phyloP scores from a whole-genome alignment of 306 rosid genomes.

The Sechiopsis laciniata region DNA sequence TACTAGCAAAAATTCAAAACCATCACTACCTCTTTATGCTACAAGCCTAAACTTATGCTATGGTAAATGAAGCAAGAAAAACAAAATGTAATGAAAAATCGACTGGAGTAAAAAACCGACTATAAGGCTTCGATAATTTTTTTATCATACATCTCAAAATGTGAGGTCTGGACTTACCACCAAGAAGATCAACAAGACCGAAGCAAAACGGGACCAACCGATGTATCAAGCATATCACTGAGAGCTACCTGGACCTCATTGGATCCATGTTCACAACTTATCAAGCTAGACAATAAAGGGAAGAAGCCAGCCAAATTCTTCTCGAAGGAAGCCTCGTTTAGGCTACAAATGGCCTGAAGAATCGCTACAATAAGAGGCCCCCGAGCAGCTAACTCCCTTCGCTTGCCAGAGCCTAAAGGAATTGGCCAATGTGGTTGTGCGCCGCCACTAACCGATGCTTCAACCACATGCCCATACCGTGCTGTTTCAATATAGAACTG shows the following conservation, averaged over 20 bases:
- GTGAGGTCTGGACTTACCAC: constrained; percentile 29
- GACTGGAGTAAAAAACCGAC: constrained; percentile 15
- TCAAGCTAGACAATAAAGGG: constrained; percentile 73
- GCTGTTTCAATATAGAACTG: constrained; percentile 68
- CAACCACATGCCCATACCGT: constrained; percentile 36
- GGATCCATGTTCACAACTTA: constrained; percentile 90
- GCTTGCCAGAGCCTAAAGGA: constrained; percentile 82
- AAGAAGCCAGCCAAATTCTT: constrained; percentile 65
- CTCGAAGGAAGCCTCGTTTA: constrained; percentile 68
- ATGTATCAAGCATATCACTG: constrained; percentile 73
- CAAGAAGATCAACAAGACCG: constrained; percentile 53
- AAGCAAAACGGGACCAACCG: constrained; percentile 81
- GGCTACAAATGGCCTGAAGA: constrained; percentile 72
- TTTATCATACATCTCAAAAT: constrained; percentile 48
- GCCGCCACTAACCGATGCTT: constrained; percentile 37
- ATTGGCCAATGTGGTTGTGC: constrained; percentile 57
- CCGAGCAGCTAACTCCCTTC: constrained; percentile 85
- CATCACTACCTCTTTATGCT: constrained; percentile 49
- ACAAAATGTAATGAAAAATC: constrained; percentile 22
- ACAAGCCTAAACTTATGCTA: constrained; percentile 42
- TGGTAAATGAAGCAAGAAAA: too few species aligned
- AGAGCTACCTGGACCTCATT: constrained; percentile 81
- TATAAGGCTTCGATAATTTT: constrained; percentile 32
- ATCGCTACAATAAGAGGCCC: constrained; percentile 83
- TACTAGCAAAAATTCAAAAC: constrained; percentile 40